These are phyloP conservation scores for Elasticomyces elasticus DNA, from an alignment of 495 filamentous ascomycete species.

Conservation along the genomic window DNA sequence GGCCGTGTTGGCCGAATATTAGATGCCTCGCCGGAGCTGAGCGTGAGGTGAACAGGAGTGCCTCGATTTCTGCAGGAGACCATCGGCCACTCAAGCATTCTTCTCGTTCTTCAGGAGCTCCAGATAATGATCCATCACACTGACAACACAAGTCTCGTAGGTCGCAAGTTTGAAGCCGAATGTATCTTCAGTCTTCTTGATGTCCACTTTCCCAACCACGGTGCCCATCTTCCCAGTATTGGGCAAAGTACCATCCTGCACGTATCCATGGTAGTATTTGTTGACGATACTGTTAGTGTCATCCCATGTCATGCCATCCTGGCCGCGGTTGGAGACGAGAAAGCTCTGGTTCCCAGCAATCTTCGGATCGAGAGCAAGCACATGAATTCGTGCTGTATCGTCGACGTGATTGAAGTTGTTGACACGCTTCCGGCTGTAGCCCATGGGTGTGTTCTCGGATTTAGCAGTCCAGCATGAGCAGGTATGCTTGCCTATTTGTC, in stretches of 20 bases:
- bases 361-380: conserved; percentile 4
- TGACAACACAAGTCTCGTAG: background rate
- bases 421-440: too few relatives aligned
- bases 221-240: background rate
- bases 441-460: too few relatives aligned
- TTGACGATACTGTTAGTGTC: background rate
- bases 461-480: too few relatives aligned
- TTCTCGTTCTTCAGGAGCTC: background rate
- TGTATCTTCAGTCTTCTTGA: background rate
- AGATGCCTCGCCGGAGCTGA: background rate
- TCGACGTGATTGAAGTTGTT: too few relatives aligned
- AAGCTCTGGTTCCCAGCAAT: conserved; percentile 9
- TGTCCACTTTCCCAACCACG: background rate
- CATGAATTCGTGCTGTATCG: background rate
- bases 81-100: background rate
- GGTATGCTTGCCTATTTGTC: too few relatives aligned
- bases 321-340: background rate
- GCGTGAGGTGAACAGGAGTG: too few relatives aligned
- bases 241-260: background rate
- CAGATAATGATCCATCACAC: conserved; percentile 3
- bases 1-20: conserved; percentile 44
- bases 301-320: background rate
- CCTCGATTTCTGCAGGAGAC: background rate
- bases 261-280: background rate
- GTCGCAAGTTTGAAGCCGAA: conserved; percentile 1